phyloP scores from a whole-genome alignment of 2,329 filamentous ascomycete species.

The Chaetomiaceae sp. region DNA sequence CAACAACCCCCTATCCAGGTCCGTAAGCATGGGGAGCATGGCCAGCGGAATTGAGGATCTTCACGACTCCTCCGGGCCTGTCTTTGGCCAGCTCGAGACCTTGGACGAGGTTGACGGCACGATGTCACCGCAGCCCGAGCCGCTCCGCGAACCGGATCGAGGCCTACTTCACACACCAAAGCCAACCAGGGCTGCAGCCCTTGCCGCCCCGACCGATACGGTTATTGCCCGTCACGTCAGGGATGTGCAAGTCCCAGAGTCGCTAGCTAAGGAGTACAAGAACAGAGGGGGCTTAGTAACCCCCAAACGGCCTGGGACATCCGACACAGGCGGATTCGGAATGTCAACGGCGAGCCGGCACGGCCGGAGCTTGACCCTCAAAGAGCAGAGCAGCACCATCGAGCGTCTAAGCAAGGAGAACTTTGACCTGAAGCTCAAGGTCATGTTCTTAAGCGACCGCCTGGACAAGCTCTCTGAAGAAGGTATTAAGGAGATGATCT shows the following conservation, averaged over 20 bases:
- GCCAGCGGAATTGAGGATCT: conserved; percentile 66
- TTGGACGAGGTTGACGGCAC: conserved; percentile 46
- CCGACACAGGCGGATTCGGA: conserved; percentile 50
- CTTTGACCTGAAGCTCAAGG: conserved; percentile 94
- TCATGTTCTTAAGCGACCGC: conserved; percentile 93
- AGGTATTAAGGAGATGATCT: conserved; percentile 95
- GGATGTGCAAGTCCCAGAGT: conserved; percentile 87
- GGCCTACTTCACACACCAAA: conserved; percentile 66
- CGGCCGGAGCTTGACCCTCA: conserved; percentile 75
- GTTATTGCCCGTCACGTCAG: conserved; percentile 83
- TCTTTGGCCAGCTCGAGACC: conserved; percentile 45
- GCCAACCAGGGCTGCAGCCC: conserved; percentile 44
- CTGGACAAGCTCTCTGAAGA: conserved; percentile 92
- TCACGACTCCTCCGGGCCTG: conserved; percentile 47
- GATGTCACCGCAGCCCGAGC: conserved; percentile 30
- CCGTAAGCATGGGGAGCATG: conserved; percentile 86
- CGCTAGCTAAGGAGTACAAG: conserved; percentile 79
- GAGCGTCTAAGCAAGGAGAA: conserved; percentile 97
- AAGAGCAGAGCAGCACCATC: conserved; percentile 96
- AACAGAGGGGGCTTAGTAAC: conserved; percentile 65
- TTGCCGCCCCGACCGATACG: conserved; percentile 74
- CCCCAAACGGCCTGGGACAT: conserved; percentile 48
- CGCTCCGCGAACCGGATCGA: conserved; percentile 35
- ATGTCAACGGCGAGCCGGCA: conserved; percentile 40
- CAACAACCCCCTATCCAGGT: conserved; percentile 61